Percentiles rank a stretch among this genome's conserved stretches.
phyloP scores from a whole-genome alignment of 2,329 filamentous ascomycete species.

The Ophiostoma populinum region DNA sequence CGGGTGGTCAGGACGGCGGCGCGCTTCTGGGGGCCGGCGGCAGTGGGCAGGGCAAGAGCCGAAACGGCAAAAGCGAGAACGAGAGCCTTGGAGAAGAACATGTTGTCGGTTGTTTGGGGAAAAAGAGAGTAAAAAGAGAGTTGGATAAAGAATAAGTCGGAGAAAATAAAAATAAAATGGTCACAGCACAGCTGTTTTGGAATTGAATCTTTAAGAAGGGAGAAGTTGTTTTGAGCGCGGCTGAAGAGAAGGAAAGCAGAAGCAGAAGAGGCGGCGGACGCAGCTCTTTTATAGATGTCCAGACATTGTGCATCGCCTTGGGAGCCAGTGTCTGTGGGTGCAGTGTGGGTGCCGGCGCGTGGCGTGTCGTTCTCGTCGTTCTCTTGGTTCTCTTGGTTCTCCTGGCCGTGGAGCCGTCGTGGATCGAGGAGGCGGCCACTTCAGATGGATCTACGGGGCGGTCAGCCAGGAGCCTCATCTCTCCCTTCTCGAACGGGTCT shows the following conservation, averaged over 20 bases:
- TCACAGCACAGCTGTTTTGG: constrained; percentile 11
- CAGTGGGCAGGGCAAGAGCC: constrained; percentile 18
- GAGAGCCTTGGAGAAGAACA: constrained; percentile 22
- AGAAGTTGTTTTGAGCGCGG: constrained; percentile 4
- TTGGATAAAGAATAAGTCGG: background rate
- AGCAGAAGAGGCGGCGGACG: background rate
- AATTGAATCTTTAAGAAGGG: constrained; percentile 9
- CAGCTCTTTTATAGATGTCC: constrained; percentile 3
- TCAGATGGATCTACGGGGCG: background rate
- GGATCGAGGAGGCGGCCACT: background rate
- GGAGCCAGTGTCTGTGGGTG: no score
- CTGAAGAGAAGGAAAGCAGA: constrained; percentile 2
- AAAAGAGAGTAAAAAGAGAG: background rate
- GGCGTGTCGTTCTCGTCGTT: no score
- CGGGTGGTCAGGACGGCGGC: constrained; percentile 16
- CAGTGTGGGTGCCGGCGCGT: no score
- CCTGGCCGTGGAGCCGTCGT: no score
- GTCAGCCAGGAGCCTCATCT: constrained; percentile 1
- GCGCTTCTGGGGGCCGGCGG: constrained; percentile 13
- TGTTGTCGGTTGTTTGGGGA: constrained; percentile 12
- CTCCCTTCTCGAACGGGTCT: no score
- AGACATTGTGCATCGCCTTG: no score
- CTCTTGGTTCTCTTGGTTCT: no score
- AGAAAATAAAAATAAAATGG: background rate
- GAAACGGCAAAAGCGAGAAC: constrained; percentile 21